Evolutionary conservation across 495 filamentous ascomycete genomes (phyloP).

Genomic region (Podospora comata): DNA sequence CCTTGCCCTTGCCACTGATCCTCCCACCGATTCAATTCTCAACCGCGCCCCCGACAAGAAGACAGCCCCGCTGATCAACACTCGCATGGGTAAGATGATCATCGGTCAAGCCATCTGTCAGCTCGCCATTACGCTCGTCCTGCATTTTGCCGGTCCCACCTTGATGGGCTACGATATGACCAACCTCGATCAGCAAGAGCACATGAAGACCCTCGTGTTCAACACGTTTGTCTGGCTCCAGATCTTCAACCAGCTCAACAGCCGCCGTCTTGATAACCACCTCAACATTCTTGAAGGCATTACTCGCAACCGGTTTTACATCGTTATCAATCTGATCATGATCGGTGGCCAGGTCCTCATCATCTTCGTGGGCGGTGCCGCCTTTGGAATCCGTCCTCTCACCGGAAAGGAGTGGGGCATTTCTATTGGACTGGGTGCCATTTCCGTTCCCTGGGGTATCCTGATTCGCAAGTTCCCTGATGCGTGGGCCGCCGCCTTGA

Average conservation of each 20-base stretch:
- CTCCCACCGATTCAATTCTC: constrained; percentile 71
- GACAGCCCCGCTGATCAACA: constrained; percentile 67
- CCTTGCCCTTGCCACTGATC: constrained; percentile 80
- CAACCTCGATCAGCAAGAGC: constrained; percentile 26
- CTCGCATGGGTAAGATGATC: constrained; percentile 95
- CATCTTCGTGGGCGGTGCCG: constrained; percentile 67
- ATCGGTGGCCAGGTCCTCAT: constrained; percentile 83
- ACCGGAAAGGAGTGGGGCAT: constrained; percentile 71
- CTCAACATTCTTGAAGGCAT: constrained; percentile 90
- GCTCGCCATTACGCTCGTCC: constrained; percentile 68
- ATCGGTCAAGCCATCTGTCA: constrained; percentile 81
- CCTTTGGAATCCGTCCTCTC: constrained; percentile 61
- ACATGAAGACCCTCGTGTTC: constrained; percentile 74
- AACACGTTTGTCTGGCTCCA: constrained; percentile 97
- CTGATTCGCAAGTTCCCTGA: constrained; percentile 62
- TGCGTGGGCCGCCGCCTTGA: constrained; percentile 24
- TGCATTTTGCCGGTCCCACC: constrained; percentile 69
- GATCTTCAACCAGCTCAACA: constrained; percentile 88
- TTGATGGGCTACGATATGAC: constrained; percentile 48
- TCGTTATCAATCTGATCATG: constrained; percentile 78
- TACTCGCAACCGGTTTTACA: constrained; percentile 74
- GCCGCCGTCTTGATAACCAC: constrained; percentile 79
- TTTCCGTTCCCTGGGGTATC: constrained; percentile 69
- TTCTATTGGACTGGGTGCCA: constrained; percentile 64
- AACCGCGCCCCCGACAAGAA: constrained; percentile 76